A percentile compares a stretch with the other conserved stretches of the same genome.
Evolutionary conservation across 1,284 basidiomycete genomes (phyloP).

Genomic region (Cystobasidiaceae sp.): DNA sequence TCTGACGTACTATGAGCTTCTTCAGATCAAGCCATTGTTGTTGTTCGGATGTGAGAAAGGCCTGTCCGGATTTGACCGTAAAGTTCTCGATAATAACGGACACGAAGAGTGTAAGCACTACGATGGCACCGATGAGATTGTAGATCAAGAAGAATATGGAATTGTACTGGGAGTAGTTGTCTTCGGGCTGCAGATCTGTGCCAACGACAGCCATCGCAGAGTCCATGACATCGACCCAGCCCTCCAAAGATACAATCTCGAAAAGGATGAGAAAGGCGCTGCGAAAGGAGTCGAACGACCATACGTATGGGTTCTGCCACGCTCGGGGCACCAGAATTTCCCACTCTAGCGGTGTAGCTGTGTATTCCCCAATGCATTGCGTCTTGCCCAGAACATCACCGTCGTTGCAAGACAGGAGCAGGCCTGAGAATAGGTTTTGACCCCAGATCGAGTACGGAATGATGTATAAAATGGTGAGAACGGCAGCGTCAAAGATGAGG

Average conservation of each 20-base stretch:
- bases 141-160: conserved; percentile 91
- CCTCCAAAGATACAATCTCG: conserved; percentile 90
- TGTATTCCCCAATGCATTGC: conserved; percentile 73
- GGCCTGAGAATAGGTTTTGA: conserved; percentile 83
- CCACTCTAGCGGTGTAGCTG: conserved; percentile 53
- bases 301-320: conserved; percentile 84
- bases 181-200: conserved; percentile 61
- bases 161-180: conserved; percentile 69
- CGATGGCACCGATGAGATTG: conserved; percentile 83
- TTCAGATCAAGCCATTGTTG: conserved; percentile 91
- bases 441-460: conserved; percentile 98
- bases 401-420: conserved; percentile 84
- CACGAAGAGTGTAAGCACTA: conserved; percentile 57
- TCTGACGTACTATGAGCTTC: conserved; percentile 79
- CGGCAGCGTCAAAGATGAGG: conserved; percentile 81
- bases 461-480: conserved; percentile 88
- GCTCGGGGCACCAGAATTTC: conserved; percentile 69
- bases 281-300: conserved; percentile 86
- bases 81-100: conserved; percentile 95
- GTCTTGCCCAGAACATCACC: conserved; percentile 54
- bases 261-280: conserved; percentile 85
- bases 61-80: conserved; percentile 73
- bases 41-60: conserved; percentile 79
- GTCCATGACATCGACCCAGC: conserved; percentile 89
- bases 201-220: conserved; percentile 76